These are phyloP conservation scores for Trichocladium antarcticum DNA, from an alignment of 495 filamentous ascomycete genomes.

Conservation along the genomic window DNA sequence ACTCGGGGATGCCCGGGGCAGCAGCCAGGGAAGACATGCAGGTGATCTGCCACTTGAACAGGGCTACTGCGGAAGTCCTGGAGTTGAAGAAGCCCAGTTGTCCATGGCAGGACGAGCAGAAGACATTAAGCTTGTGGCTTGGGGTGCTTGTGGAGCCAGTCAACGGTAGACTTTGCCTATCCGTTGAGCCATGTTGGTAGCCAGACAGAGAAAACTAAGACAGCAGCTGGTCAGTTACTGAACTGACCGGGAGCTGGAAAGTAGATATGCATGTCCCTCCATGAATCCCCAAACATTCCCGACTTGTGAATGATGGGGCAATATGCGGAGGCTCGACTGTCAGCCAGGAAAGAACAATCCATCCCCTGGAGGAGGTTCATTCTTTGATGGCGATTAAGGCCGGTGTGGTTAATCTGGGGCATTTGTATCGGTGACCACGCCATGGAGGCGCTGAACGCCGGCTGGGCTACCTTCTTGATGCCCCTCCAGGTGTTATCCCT, in stretches of 20 bases:
- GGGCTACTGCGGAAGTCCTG: constrained; percentile 27
- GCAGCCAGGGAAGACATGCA: constrained; percentile 15
- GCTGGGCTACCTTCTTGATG: constrained; percentile 80
- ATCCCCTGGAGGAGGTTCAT: constrained; percentile 19
- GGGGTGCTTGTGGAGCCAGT: background rate
- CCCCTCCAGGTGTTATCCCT: constrained; percentile 33
- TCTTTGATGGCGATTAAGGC: constrained; percentile 10
- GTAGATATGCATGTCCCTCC: constrained; percentile 47
- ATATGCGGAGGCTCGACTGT: constrained; percentile 38
- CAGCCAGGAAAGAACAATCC: constrained; percentile 24
- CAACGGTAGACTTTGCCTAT: constrained; percentile 8
- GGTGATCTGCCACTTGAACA: constrained; percentile 32
- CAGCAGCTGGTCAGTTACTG: constrained; percentile 14
- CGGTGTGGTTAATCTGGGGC: constrained; percentile 54
- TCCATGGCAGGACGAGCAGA: constrained; percentile 30
- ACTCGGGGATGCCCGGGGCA: constrained; percentile 30
- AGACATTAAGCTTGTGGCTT: constrained; percentile 27
- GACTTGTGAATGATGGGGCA: constrained; percentile 39
- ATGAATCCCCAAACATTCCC: constrained; percentile 42
- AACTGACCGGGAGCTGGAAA: constrained; percentile 14
- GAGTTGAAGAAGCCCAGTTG: constrained; percentile 45
- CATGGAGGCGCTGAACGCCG: constrained; percentile 42
- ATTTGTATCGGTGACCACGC: constrained; percentile 82
- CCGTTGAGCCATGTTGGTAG: constrained; percentile 12
- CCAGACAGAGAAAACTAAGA: constrained; percentile 18